Evolutionary conservation across 1,284 basidiomycete species (phyloP).

Genomic region (Mycosarcoma mackinlayi): DNA sequence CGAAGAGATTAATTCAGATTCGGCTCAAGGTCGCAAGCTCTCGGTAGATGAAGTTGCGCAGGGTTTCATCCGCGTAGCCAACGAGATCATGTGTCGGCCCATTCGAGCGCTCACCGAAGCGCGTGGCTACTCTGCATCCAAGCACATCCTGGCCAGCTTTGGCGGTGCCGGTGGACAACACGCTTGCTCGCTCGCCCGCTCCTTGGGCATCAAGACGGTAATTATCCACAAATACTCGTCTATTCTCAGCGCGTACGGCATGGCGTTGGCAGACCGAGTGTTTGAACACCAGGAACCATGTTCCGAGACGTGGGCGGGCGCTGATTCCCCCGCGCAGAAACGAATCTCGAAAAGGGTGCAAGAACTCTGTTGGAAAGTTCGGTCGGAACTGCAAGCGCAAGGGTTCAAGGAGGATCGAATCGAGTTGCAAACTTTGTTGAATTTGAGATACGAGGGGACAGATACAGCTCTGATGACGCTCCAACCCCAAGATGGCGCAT

Average conservation of each 20-base stretch:
- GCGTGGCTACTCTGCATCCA: conserved; percentile 82
- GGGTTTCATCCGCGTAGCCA: conserved; percentile 71
- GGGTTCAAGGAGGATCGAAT: conserved; percentile 82
- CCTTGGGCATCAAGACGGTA: conserved; percentile 84
- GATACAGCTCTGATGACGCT: conserved; percentile 91
- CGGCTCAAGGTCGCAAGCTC: conserved; percentile 67
- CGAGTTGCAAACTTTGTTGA: conserved; percentile 81
- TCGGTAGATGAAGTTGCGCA: conserved; percentile 87
- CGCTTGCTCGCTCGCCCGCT: conserved; percentile 84
- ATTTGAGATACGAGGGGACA: conserved; percentile 74
- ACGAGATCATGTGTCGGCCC: conserved; percentile 81
- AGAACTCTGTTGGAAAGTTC: conserved; percentile 73
- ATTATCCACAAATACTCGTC: conserved; percentile 87
- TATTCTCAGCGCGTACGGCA: conserved; percentile 88
- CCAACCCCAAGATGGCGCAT: conserved; percentile 72
- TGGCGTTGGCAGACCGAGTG: conserved; percentile 85
- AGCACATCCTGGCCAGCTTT: conserved; percentile 90
- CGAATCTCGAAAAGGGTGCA: conserved; percentile 66
- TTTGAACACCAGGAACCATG: conserved; percentile 83
- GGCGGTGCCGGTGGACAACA: conserved; percentile 93
- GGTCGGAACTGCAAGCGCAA: conserved; percentile 77
- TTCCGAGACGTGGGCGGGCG: conserved; percentile 74
- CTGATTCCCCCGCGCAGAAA: conserved; percentile 5
- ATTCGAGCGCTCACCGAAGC: conserved; percentile 92
- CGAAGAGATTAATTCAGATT: conserved; percentile 76